Evolutionary conservation across 805 yeast genomes (phyloP).

Genomic region (Vanderwaltozyma polyspora): DNA sequence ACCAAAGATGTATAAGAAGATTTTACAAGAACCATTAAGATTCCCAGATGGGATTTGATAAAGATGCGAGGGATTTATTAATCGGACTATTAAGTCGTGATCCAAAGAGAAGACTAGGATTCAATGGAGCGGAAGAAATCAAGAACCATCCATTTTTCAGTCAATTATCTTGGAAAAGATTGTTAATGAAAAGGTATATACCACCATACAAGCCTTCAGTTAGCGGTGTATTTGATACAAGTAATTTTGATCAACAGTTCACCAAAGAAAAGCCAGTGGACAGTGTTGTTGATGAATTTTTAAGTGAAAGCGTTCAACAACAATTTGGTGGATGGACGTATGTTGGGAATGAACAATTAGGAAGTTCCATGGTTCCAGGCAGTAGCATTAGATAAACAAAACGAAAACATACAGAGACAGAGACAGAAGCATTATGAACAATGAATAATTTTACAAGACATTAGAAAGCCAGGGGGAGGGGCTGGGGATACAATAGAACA

Average conservation of each 20-base stretch:
- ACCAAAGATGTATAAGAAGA: constrained; percentile 84
- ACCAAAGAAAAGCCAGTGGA: constrained; percentile 88
- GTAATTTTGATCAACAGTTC: constrained; percentile 83
- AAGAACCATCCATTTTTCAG: constrained; percentile 73
- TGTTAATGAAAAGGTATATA: constrained; percentile 70
- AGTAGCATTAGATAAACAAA: constrained; percentile 20
- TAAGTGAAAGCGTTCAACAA: constrained; percentile 84
- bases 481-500: too few species aligned
- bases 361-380: constrained; percentile 23
- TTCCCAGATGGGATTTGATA: constrained; percentile 80
- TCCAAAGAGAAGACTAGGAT: constrained; percentile 65
- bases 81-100: constrained; percentile 68
- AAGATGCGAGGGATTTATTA: constrained; percentile 71
- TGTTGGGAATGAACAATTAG: constrained; percentile 48
- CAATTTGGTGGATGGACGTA: constrained; percentile 99
- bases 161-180: constrained; percentile 79
- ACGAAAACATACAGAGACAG: too few species aligned
- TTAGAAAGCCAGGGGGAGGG: too few species aligned
- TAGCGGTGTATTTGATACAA: constrained; percentile 70
- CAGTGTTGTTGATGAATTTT: constrained; percentile 81
- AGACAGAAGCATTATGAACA: too few species aligned
- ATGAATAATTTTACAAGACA: too few species aligned
- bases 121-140: constrained; percentile 70
- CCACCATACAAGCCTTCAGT: constrained; percentile 94
- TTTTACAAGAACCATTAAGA: constrained; percentile 70